Evolutionary conservation across 2,329 filamentous ascomycete species (phyloP), one percentile per base, ranked within the genome.

Genomic region (Microcyclosporella mali): DNA sequence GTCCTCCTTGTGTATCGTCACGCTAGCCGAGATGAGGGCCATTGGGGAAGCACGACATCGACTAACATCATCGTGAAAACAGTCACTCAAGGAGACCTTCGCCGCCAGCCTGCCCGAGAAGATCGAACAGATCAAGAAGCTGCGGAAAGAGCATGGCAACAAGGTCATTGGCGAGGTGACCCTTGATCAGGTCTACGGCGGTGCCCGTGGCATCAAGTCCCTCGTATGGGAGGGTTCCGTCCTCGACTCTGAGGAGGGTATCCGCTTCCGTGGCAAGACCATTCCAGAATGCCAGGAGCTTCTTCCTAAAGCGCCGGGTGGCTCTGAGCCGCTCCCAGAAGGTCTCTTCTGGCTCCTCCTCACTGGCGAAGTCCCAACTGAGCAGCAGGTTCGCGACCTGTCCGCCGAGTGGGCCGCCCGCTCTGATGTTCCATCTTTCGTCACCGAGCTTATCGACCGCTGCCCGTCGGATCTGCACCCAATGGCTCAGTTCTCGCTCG

Each of bases 341-440:
- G 82, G 90, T 80, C 88, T 98, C 68, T 98, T 98, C 85, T 98
- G 92, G 92, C 85, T 98, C 60, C 87, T 98, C 67, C 72, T 98
- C 70, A 98, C 92, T 55, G 92, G 92, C 59, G 92, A 98, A 80
- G 87, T 98, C 58, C 92, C 92, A 60, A 85, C 82, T 57, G 92
- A 97, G 79, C 87, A 95, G 77, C 92, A 98, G 78, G 92, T 97
- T 64, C 89, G 89, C 69, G 89, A 94, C 66, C 85, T 98, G 57
- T 97, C 92, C 58, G 90, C 92, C 52, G 92, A 98, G 74, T 97
- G 90, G 92, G 92, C 92, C 68, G 92, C 92, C 66, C 89, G 92
- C 64, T 88, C 92, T 72, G 88, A 94, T 64, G 75, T 98, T 58
- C 92, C 92, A 74, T 94, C 94, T 77, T 97, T 94, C 74, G 81